Evolutionary conservation across 2,329 filamentous ascomycete genomes (phyloP), one percentile per base, ranked within the genome.

Genomic region (Claviceps digitariae): DNA sequence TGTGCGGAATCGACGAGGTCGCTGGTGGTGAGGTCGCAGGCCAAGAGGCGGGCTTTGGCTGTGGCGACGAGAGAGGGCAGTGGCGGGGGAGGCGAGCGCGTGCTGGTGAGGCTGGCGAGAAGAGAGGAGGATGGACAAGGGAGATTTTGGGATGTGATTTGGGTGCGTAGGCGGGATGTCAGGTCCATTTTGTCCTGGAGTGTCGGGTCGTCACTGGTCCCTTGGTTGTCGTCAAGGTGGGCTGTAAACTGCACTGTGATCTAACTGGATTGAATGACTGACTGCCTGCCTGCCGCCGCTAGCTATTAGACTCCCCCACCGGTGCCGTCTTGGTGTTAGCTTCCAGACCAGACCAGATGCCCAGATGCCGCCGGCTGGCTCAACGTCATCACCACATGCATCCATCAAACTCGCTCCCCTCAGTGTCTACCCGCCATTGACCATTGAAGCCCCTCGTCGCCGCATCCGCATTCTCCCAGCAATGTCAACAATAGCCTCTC

Each of bases 1-100:
- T 65, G 55, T 56, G 68, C 57, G 20, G 73, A 36, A 62, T 77
- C 67, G 55, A 83, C 63, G 53, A 81, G 62, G 3, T 73, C 70
- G 52, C 57, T 57, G 36, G 60, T 58, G 1, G 84, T 84, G 57
- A 97, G 79, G 69, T 96, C 87, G 40, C 84, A 79, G 31, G 84
- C 79, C 5, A 96, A 78, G 12, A 97, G 74, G 52, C 89, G 88
- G 60, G 90, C 85, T 58, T 86, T 82, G 40, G 86, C 86, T 2
- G 90, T 93, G 56, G 89, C 87, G 53, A 86, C 74, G 21, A 95
- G 75, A 4, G 86, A 84, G 29, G 82, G 78, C 1, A 90, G 68
- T 0, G 87, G 83, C 1, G 80, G 82, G 17, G 74, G 72, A 46
- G 72, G 77, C 65, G 59, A 77, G 68, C 67, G 77, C 17, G 76